Conservation (phyloP, 2,329 filamentous ascomycete genomes). For the Cercospora nicotianae region DNA sequence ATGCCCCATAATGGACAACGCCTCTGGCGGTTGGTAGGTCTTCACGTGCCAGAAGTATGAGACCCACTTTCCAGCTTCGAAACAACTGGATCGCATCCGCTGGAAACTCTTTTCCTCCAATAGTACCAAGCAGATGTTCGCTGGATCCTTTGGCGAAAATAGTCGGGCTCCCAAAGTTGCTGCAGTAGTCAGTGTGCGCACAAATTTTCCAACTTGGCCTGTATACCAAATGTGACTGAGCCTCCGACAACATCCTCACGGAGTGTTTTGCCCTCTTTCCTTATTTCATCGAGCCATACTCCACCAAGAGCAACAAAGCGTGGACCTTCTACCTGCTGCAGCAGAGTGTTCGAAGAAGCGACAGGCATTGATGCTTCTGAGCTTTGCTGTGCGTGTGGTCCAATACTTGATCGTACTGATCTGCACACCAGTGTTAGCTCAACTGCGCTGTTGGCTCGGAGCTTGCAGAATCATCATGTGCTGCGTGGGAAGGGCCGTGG, state of each 20-base stretch:
- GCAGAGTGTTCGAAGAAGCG: not conserved
- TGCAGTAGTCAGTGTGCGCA: conserved; percentile 14
- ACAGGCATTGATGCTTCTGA: not conserved
- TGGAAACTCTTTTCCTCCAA: conserved; percentile 31
- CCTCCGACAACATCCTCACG: conserved; percentile 29
- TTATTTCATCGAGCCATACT: conserved; percentile 37
- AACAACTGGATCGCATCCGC: conserved; percentile 20
- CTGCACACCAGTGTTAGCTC: not conserved
- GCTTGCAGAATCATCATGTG: not conserved
- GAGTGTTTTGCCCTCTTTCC: conserved; percentile 17
- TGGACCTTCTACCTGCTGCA: not conserved
- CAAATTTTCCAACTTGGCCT: not conserved
- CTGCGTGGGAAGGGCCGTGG: not conserved
- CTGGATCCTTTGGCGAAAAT: conserved; percentile 12
- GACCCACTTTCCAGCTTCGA: conserved; percentile 26
- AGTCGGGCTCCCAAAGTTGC: conserved; percentile 32
- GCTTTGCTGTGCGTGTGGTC: not conserved
- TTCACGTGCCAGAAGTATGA: conserved; percentile 19
- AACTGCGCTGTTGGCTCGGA: not conserved
- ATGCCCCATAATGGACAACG: conserved; percentile 27
- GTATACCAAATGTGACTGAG: conserved; percentile 29
- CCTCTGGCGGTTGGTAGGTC: conserved; percentile 28
- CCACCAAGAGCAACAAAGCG: conserved; percentile 28
- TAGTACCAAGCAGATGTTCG: conserved; percentile 26
- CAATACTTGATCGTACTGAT: not conserved